Conservation (phyloP, 345 rosid species). For the Acer negundo region DNA sequence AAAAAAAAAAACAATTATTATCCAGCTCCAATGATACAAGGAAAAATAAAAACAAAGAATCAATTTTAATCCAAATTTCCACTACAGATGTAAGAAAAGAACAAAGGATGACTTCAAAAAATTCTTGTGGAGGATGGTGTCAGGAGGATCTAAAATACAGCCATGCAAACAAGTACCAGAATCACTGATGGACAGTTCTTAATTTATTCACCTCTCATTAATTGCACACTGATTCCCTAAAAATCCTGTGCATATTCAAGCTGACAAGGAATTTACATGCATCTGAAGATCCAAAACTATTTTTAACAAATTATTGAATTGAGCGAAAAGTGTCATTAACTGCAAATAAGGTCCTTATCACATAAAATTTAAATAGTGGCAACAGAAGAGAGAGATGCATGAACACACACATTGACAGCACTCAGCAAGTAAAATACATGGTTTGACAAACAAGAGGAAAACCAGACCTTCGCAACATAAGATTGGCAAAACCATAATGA, state of each 20-base stretch:
- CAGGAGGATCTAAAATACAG: background rate
- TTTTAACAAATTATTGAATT: background rate
- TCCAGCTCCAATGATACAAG: constrained; percentile 9
- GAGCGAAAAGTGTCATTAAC: background rate
- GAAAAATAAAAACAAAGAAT: background rate
- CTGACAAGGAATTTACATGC: background rate
- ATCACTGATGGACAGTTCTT: background rate
- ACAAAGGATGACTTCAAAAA: background rate
- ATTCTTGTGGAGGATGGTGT: background rate
- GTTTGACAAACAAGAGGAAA: background rate
- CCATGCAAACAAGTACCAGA: too few species aligned
- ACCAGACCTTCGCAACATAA: constrained; percentile 90
- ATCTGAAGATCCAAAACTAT: background rate
- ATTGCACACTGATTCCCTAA: background rate
- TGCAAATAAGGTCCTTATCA: background rate
- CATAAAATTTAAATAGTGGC: background rate
- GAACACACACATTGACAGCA: background rate
- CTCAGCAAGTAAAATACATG: background rate
- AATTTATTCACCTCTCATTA: background rate
- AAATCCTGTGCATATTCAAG: too few species aligned
- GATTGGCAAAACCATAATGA: constrained; percentile 97
- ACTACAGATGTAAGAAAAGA: background rate
- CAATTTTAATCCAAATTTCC: background rate
- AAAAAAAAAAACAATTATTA: background rate
- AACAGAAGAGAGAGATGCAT: background rate